These are phyloP conservation scores for Eremothecium coryli DNA, from an alignment of 1,139 yeast species.

Conservation along the genomic window DNA sequence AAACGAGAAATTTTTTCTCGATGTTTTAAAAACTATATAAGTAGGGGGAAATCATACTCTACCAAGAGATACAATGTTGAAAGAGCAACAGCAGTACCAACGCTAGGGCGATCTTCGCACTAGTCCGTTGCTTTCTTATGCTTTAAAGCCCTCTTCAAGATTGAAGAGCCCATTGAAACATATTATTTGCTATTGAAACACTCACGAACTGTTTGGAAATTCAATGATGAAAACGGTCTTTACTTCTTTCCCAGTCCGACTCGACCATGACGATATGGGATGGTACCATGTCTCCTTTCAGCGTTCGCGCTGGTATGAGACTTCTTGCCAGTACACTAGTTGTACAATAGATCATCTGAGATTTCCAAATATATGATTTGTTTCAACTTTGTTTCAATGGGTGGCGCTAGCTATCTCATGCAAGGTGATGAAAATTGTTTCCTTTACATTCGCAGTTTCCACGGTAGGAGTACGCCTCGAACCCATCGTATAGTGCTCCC, in stretches of 20 bases:
- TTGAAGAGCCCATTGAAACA: constrained; percentile 5
- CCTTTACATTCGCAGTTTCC: constrained; percentile 92
- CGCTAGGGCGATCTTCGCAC: too few relatives aligned
- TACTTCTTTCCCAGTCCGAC: constrained; percentile 84
- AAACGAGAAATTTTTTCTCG: too few relatives aligned
- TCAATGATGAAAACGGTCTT: constrained; percentile 37
- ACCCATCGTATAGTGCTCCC: constrained; percentile 70
- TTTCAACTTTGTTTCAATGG: not conserved
- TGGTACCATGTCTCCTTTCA: constrained; percentile 31
- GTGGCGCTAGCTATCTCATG: constrained; percentile 6
- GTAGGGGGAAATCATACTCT: too few relatives aligned
- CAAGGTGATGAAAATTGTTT: constrained; percentile 59
- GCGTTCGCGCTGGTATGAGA: constrained; percentile 27
- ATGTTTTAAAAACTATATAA: too few relatives aligned
- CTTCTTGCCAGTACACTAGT: constrained; percentile 77
- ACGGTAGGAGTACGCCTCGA: constrained; percentile 78
- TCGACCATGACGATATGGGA: constrained; percentile 89
- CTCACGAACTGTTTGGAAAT: constrained; percentile 12
- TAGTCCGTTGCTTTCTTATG: too few relatives aligned
- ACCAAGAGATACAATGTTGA: too few relatives aligned
- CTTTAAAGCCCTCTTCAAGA: too few relatives aligned
- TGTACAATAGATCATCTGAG: constrained; percentile 40
- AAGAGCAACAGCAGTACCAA: too few relatives aligned
- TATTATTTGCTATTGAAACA: not conserved
- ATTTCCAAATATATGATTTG: not conserved